Evolutionary conservation across 2,329 filamentous ascomycete genomes (phyloP), one percentile per base, ranked within the genome.

Genomic region (Claviceps maximensis): DNA sequence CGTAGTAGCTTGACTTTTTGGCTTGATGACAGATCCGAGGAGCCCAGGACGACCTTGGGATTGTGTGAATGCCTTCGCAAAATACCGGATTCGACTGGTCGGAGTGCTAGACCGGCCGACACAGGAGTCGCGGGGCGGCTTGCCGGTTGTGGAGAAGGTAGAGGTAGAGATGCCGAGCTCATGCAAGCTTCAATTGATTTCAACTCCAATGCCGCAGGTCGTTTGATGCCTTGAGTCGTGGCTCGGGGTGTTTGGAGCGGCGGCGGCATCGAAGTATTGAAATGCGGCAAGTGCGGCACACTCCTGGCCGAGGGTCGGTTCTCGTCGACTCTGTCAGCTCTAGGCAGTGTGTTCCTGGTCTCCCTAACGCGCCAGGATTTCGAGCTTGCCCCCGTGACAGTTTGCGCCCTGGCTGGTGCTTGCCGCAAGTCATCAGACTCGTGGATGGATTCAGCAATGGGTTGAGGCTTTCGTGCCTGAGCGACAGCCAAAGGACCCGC

Each of bases 401-500:
- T 90, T 57, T 89, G 82, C 58, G 87, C 86, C 59, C 86, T 77
- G 27, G 74, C 69, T 9, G 51, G 51, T 44, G 85, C 72, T 65
- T 80, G 83, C 45, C 62, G 53, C 7, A 50, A 50, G 15, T 62
- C 58, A 67, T 72, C 65, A 69, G 73, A 54, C 67, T 68, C 65
- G 13, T 56, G 51, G 1, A 51, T 51, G 27, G 59, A 48, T 19
- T 69, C 66, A 44, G 59, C 60, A 21, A 65, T 50, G 23, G 67
- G 67, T 57, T 86, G 78, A 19, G 86, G 86, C 66, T 87, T 88
- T 56, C 87, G 77, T 47, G 87, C 86, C 69, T 93, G 87, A 19
- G 87, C 86, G 61, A 93, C 82, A 47, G 87, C 88, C 52, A 93
- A 74, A 17, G 87, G 87, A 1, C 87, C 87, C 33, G 85, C 87